Base-by-base conservation (phyloP, 805 yeast species). In the Suhomyces sp. region DNA sequence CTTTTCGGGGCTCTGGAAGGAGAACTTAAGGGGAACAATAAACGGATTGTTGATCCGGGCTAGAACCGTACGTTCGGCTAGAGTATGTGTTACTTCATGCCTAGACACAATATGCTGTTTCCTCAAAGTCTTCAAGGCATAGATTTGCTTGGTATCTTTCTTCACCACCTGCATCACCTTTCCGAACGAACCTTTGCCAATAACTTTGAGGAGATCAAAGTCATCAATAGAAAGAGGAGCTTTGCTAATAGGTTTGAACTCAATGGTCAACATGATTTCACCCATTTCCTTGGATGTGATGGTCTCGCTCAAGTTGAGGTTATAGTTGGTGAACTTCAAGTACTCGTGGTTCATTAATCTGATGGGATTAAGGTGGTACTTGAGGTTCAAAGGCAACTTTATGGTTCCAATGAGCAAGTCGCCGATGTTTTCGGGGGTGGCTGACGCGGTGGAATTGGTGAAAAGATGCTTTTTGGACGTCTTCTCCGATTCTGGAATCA, bases 91-190 rank as follows among this genome's bases (percentile, higher is more conserved):
- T 23, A 94, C 97, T 72, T 94, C 99, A 73, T 90, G 84, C 66
- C 96, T 84, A 26, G 96, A 88, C 33, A 94, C 96, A 60, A 94
- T 91, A 66, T 94, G 97, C 17, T 96, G 90, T 68, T 94, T 94
- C 61, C 98, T 80, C 57, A 94, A 84, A 0, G 97, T 91, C 70
- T 94, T 94, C 66, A 94, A 76, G 1, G 99, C 99, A 69, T 94
- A 94, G 23, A 94, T 86, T 68, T 93, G 96, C 58, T 87, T 87
- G 2, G 99, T 94, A 70, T 94, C 99, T 62, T 89, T 90, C 72
- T 94, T 94, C 57, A 91, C 85, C 42, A 94, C 99, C 71, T 94
- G 99, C 98, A 94, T 94, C 50, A 94, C 99, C 72, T 94, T 94
- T 49, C 99, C 99, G 68, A 94, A 94, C 8, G 97, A 91, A 6